Evolutionary conservation across 1,139 yeast species (phyloP).

Genomic region (Blastobotrys illinoisensis): DNA sequence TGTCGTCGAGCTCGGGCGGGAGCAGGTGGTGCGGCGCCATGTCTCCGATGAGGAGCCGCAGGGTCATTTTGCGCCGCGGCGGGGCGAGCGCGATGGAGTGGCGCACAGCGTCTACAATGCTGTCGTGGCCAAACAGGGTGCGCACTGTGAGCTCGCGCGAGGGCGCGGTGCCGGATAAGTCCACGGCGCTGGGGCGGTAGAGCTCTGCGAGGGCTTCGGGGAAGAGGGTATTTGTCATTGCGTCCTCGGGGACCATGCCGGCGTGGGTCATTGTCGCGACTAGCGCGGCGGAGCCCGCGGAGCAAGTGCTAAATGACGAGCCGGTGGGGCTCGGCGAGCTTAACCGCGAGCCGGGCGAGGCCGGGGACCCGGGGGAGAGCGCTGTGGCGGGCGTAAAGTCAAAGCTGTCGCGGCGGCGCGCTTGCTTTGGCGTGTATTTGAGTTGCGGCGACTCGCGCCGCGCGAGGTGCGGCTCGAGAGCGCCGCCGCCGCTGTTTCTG

Average conservation of each 20-base stretch:
- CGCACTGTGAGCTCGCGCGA: not conserved
- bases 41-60: not conserved
- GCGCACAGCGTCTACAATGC: not conserved
- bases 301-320: not conserved
- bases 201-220: constrained; percentile 8
- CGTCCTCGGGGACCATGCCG: not conserved
- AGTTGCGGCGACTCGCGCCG: not conserved
- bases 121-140: not conserved
- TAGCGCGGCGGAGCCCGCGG: not conserved
- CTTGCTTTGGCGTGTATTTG: not conserved
- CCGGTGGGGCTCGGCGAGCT: not conserved
- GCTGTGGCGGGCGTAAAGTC: not conserved
- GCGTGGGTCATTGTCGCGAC: not conserved
- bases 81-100: not conserved
- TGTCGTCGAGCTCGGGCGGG: not conserved
- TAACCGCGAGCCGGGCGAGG: not conserved
- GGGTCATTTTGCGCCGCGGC: not conserved
- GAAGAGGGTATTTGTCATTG: constrained; percentile 1
- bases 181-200: constrained; percentile 9
- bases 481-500: not conserved
- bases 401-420: not conserved
- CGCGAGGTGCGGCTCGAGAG: not conserved
- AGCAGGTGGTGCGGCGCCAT: not conserved
- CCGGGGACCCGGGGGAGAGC: not conserved
- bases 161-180: not conserved